Evolutionary conservation across 2,329 filamentous ascomycete genomes (phyloP), one percentile per base, ranked within the genome.

Genomic region (Cryoendolithus antarcticus): DNA sequence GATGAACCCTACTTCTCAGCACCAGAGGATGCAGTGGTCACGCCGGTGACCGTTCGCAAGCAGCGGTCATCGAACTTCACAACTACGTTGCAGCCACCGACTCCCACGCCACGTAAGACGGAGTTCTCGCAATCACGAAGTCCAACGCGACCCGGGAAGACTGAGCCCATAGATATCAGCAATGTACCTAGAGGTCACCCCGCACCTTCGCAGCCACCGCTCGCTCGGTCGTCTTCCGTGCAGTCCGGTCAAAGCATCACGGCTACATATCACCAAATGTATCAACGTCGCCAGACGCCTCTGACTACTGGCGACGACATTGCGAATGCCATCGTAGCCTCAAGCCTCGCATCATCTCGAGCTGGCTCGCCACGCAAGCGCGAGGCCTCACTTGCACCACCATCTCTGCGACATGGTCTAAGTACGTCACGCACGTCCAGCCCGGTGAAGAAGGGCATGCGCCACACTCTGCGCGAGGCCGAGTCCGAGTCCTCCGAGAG

Each of bases 261-360:
- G 9, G 57, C 58, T 7, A 50, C 56, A 21, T 60, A 50, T 40
- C 48, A 57, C 36, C 52, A 55, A 31, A 45, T 58, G 6, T 48
- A 61, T 40, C 57, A 56, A 4, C 53, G 54, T 15, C 54, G 58
- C 7, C 59, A 64, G 33, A 60, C 62, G 6, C 65, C 66, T 6
- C 61, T 68, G 37, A 66, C 78, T 21, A 71, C 72, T 1, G 67
- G 83, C 7, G 72, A 79, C 42, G 77, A 77, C 0, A 71, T 88
- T 6, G 77, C 81, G 8, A 75, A 75, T 50, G 83, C 83, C 45
- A 85, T 88, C 42, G 72, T 88, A 50, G 82, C 82, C 2, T 77
- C 81, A 2, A 82, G 78, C 15, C 66, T 88, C 0, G 83, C 83
- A 4, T 75, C 80, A 37, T 64, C 53, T 51, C 48, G 54, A 54